Evolutionary conservation across 2,329 filamentous ascomycete genomes (phyloP).

Genomic region (Talaromyces sp.): DNA sequence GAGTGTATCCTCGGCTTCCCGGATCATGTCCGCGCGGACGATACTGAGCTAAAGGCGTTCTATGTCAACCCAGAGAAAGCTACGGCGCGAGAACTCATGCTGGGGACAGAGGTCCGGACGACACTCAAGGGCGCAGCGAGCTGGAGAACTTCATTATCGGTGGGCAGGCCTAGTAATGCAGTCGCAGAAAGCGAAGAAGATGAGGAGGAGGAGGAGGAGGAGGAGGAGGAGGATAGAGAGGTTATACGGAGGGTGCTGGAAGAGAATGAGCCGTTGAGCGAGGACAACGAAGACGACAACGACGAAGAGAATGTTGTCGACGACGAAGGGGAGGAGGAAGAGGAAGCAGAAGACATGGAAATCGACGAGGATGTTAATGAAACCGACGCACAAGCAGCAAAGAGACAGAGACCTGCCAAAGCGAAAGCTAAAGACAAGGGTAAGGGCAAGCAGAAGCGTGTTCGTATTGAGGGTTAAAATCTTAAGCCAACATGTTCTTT

Average conservation of each 20-base stretch:
- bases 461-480: background rate
- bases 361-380: background rate
- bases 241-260: conserved; percentile 11
- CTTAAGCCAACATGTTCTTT: background rate
- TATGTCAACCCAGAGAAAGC: conserved; percentile 19
- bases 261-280: conserved; percentile 14
- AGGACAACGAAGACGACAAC: conserved; percentile 11
- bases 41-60: conserved; percentile 18
- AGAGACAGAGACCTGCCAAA: background rate
- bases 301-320: conserved; percentile 8
- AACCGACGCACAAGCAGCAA: background rate
- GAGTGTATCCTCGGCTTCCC: conserved; percentile 32
- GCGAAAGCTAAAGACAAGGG: background rate
- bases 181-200: conserved; percentile 19
- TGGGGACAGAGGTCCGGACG: conserved; percentile 31
- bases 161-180: conserved; percentile 20
- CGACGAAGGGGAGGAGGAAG: background rate
- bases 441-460: background rate
- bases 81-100: conserved; percentile 18
- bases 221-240: conserved; percentile 14
- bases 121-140: conserved; percentile 25
- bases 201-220: too few species aligned
- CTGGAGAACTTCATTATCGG: conserved; percentile 18
- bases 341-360: background rate
- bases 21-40: conserved; percentile 21